Evolutionary conservation across 73 alveolate genomes (phyloP).

Genomic region (Breviolum minutum): DNA sequence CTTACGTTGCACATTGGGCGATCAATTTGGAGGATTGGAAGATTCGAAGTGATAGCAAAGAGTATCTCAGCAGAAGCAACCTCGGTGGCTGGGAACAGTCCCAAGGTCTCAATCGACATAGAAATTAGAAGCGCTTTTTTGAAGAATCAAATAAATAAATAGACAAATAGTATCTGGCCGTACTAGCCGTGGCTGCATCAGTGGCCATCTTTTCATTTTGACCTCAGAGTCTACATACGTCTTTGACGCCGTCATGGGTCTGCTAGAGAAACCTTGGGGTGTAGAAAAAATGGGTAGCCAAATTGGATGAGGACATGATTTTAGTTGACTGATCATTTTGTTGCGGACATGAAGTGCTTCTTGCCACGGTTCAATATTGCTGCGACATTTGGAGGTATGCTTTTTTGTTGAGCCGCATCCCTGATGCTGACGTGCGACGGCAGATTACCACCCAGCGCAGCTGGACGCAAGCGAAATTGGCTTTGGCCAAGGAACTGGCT

Average conservation of each 20-base stretch:
- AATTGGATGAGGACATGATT: too few species aligned
- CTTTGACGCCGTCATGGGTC: too few species aligned
- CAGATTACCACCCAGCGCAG: conserved; percentile 21
- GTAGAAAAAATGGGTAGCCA: too few species aligned
- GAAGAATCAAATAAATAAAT: too few species aligned
- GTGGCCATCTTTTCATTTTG: too few species aligned
- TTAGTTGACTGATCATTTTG: too few species aligned
- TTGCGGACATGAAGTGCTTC: too few species aligned
- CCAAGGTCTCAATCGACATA: background rate
- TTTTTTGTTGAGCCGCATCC: conserved; percentile 84
- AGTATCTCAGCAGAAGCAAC: background rate
- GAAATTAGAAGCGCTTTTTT: background rate
- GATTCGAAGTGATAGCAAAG: conserved; percentile 56
- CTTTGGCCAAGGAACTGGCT: conserved; percentile 86
- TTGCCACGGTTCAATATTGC: too few species aligned
- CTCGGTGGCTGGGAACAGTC: background rate
- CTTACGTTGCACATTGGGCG: conserved; percentile 70
- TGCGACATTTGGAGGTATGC: background rate
- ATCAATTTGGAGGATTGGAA: conserved; percentile 38
- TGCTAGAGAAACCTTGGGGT: too few species aligned
- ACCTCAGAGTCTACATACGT: too few species aligned
- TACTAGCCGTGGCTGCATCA: too few species aligned
- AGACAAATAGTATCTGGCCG: too few species aligned
- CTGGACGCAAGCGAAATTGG: conserved; percentile 53
- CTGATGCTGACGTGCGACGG: conserved; percentile 25